Evolutionary conservation across 2,329 filamentous ascomycete genomes (phyloP).

Genomic region (Xylaria sp.): DNA sequence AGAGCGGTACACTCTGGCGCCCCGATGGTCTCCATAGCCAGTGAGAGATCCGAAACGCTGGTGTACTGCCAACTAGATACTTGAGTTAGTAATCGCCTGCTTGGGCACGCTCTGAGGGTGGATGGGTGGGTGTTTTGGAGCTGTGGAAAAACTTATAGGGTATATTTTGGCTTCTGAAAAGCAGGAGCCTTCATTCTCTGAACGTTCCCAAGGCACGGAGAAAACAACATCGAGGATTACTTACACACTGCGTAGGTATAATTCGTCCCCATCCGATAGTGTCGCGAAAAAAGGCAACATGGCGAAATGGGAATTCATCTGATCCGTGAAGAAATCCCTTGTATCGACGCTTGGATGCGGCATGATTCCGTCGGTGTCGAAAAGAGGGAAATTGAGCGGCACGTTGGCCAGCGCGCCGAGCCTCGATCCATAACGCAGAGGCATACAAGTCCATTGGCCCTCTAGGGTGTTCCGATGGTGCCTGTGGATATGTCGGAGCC

Average conservation of each 20-base stretch:
- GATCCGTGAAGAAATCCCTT: not conserved
- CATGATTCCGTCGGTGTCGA: not conserved
- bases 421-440: slow-evolving; percentile 13
- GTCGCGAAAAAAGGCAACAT: not conserved
- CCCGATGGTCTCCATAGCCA: slow-evolving; percentile 6
- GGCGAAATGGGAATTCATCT: slow-evolving; percentile 26
- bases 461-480: not conserved
- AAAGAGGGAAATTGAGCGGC: not conserved
- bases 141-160: not conserved
- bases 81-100: not conserved
- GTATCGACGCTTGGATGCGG: not conserved
- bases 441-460: not conserved
- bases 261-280: not conserved
- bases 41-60: slow-evolving; percentile 10
- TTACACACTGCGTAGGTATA: slow-evolving; percentile 26
- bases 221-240: not conserved
- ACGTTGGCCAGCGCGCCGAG: slow-evolving; percentile 3
- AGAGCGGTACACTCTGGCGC: not conserved
- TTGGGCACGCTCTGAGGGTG: not conserved
- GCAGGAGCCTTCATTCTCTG: not conserved
- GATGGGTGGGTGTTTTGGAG: not conserved
- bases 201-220: not conserved
- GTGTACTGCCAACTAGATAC: slow-evolving; percentile 28
- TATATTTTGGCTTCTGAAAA: not conserved
- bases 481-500: slow-evolving; percentile 22